These are phyloP conservation scores for Neurospora tetraspora DNA, from an alignment of 495 filamentous ascomycete species.

Conservation along the genomic window DNA sequence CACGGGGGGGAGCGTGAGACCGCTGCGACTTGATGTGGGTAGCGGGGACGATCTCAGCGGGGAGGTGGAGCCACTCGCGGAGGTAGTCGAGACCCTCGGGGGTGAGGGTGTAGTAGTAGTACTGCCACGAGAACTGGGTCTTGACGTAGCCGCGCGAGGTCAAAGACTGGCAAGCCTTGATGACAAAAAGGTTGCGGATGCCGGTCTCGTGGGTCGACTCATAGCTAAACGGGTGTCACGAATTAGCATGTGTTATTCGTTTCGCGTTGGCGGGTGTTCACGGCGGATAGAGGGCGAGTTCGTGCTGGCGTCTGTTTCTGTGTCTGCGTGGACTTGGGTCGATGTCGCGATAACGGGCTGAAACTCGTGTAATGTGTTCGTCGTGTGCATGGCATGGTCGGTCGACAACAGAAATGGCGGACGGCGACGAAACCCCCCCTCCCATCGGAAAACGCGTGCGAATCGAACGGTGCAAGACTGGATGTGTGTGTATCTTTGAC, in stretches of 20 bases:
- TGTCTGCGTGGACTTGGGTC: constrained; percentile 33
- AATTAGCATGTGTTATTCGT: constrained; percentile 16
- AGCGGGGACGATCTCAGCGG: constrained; percentile 97
- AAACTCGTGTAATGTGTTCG: neutral
- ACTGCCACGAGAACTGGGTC: constrained; percentile 99
- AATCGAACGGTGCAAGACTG: neutral
- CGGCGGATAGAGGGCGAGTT: neutral
- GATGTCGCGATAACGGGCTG: constrained; percentile 62
- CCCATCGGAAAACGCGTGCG: neutral
- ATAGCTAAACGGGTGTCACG: constrained; percentile 16
- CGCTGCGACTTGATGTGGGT: constrained; percentile 99
- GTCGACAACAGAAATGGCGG: neutral
- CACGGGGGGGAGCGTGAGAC: constrained; percentile 93
- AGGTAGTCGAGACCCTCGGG: constrained; percentile 99
- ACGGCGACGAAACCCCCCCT: neutral
- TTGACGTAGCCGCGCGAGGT: constrained; percentile 96
- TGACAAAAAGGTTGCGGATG: constrained; percentile 96
- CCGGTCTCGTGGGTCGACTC: constrained; percentile 29
- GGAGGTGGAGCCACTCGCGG: constrained; percentile 99
- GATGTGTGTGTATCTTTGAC: neutral
- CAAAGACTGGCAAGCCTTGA: constrained; percentile 97
- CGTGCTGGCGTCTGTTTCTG: neutral
- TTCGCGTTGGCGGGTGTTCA: neutral
- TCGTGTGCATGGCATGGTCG: neutral
- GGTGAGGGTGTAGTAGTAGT: constrained; percentile 99